Evolutionary conservation across 495 filamentous ascomycete genomes (phyloP).

Genomic region (Penicillium soppii): DNA sequence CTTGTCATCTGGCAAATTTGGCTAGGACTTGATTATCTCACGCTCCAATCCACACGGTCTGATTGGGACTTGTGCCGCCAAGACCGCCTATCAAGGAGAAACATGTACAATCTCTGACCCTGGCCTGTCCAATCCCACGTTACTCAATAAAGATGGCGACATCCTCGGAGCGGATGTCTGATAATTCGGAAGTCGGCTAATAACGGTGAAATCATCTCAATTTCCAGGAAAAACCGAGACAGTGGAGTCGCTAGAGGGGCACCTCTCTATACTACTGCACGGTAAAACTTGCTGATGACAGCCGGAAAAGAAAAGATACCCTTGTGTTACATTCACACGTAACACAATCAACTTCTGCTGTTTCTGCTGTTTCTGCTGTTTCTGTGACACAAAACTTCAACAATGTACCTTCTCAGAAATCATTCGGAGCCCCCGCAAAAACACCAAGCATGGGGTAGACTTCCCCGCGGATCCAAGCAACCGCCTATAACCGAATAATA

Average conservation of each 20-base stretch:
- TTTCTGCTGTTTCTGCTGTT: too few species aligned
- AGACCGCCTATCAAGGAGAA: not conserved
- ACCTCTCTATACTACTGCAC: not conserved
- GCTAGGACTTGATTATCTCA: not conserved
- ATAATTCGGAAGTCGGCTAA: slow-evolving; percentile 1
- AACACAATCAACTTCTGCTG: not conserved
- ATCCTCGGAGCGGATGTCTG: not conserved
- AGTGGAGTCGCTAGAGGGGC: slow-evolving; percentile 2
- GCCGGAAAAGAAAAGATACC: not conserved
- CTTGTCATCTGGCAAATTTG: not conserved
- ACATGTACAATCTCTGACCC: not conserved
- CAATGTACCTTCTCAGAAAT: too few species aligned
- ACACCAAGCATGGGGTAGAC: not conserved
- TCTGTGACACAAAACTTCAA: too few species aligned
- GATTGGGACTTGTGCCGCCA: not conserved
- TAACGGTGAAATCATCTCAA: not conserved
- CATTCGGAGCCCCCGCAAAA: not conserved
- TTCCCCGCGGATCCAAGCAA: slow-evolving; percentile 5
- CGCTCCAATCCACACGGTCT: not conserved
- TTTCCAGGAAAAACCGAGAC: not conserved
- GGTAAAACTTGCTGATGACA: not conserved
- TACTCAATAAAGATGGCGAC: not conserved
- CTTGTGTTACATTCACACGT: not conserved
- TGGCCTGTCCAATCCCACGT: not conserved
- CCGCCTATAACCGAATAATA: slow-evolving; percentile 5